A percentile compares a stretch with the other conserved stretches of the same genome.
These are phyloP conservation scores for Phaeoacremonium minimum DNA, from an alignment of 2,329 filamentous ascomycete species.

Conservation along the genomic window DNA sequence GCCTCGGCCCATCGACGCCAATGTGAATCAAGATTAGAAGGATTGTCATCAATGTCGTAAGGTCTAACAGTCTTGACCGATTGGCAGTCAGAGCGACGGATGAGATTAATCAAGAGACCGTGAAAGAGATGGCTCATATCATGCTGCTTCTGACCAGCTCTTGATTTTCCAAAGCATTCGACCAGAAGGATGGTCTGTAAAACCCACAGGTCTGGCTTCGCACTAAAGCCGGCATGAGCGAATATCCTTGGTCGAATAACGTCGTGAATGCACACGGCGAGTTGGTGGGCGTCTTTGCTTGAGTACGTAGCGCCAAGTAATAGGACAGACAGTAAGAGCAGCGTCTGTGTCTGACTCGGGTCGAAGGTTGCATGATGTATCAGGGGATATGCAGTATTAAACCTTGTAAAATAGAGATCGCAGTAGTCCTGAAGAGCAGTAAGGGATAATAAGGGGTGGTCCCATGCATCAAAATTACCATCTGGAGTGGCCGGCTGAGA, in stretches of 20 bases:
- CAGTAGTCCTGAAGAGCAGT: slow-evolving; percentile 49
- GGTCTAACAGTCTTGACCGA: slow-evolving; percentile 20
- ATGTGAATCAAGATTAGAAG: slow-evolving; percentile 33
- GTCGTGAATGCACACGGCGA: slow-evolving; percentile 60
- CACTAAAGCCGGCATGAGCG: slow-evolving; percentile 49
- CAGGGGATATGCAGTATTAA: slow-evolving; percentile 57
- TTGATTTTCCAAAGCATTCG: slow-evolving; percentile 61
- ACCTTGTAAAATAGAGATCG: slow-evolving; percentile 56
- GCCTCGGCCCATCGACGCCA: slow-evolving; percentile 51
- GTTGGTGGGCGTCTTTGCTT: slow-evolving; percentile 52
- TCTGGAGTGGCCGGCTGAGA: neutral
- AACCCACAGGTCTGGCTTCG: slow-evolving; percentile 57
- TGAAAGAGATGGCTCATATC: slow-evolving; percentile 57
- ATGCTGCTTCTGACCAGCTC: slow-evolving; percentile 58
- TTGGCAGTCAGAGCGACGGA: slow-evolving; percentile 29
- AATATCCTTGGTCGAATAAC: slow-evolving; percentile 56
- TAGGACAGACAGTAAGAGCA: slow-evolving; percentile 50
- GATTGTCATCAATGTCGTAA: slow-evolving; percentile 18
- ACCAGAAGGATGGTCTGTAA: slow-evolving; percentile 58
- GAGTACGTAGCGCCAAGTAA: slow-evolving; percentile 60
- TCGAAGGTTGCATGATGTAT: slow-evolving; percentile 56
- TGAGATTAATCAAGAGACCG: slow-evolving; percentile 30
- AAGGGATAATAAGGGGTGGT: slow-evolving; percentile 47
- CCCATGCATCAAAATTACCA: slow-evolving; percentile 27
- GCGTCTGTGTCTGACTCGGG: slow-evolving; percentile 39